Conservation (phyloP, 1,284 basidiomycete species). For the Irpex sp. region DNA sequence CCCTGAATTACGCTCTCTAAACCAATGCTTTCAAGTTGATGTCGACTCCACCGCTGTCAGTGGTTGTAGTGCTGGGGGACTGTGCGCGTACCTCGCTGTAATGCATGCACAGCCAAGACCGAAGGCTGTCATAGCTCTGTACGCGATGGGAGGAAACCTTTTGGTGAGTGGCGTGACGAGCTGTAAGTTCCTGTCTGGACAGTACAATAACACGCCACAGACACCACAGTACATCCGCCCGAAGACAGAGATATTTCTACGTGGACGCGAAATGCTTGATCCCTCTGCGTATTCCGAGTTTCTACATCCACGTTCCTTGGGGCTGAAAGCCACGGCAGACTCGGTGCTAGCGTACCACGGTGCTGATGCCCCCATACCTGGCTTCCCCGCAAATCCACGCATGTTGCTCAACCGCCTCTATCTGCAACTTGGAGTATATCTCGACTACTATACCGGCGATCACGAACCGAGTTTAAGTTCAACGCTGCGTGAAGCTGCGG, state of each 20-base stretch:
- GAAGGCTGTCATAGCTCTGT: slow-evolving; percentile 51
- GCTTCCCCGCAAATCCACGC: slow-evolving; percentile 57
- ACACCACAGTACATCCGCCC: slow-evolving; percentile 35
- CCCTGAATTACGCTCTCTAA: slow-evolving; percentile 8
- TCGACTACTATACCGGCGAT: slow-evolving; percentile 61
- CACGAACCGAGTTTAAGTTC: slow-evolving; percentile 51
- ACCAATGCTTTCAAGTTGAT: slow-evolving; percentile 32
- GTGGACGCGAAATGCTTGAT: slow-evolving; percentile 37
- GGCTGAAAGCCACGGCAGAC: slow-evolving; percentile 32
- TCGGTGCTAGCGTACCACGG: slow-evolving; percentile 50
- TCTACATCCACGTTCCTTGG: slow-evolving; percentile 28
- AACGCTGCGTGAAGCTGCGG: slow-evolving; percentile 27
- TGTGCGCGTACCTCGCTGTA: slow-evolving; percentile 62
- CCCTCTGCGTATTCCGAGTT: slow-evolving; percentile 26
- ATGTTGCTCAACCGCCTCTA: slow-evolving; percentile 57
- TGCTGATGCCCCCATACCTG: slow-evolving; percentile 41
- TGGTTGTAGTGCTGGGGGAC: slow-evolving; percentile 59
- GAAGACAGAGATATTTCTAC: slow-evolving; percentile 37
- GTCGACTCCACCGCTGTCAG: slow-evolving; percentile 44
- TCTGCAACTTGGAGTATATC: slow-evolving; percentile 51
- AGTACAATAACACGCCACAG: slow-evolving; percentile 15
- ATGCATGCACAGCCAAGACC: slow-evolving; percentile 49
- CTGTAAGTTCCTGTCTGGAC: too few species aligned
- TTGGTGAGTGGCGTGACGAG: slow-evolving; percentile 33
- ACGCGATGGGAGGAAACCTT: slow-evolving; percentile 61